phyloP scores from a whole-genome alignment of 768 basidiomycete species.

The Kwoniella dendrophila region DNA sequence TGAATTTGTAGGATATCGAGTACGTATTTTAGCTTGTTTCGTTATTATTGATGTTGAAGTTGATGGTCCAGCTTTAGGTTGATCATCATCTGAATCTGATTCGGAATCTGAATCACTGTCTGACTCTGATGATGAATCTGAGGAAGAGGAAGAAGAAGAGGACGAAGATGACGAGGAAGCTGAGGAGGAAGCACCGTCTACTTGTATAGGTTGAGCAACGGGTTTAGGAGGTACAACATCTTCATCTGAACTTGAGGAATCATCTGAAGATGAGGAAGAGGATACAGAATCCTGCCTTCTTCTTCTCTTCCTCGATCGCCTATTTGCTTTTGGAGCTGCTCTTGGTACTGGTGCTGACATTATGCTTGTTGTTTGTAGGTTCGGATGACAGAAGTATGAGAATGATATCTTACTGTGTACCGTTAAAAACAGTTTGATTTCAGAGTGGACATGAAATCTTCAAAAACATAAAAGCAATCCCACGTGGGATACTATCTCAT shows the following conservation, averaged over 20 bases:
- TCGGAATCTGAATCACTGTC: constrained; percentile 38
- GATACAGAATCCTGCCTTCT: constrained; percentile 34
- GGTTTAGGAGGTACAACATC: background rate
- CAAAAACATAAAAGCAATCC: background rate
- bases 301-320: constrained; percentile 23
- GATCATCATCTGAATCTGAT: constrained; percentile 25
- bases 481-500: background rate
- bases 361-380: background rate
- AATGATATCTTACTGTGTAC: background rate
- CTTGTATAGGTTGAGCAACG: constrained; percentile 7
- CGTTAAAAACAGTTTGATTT: no score
- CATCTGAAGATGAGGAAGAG: constrained; percentile 28
- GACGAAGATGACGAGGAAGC: constrained; percentile 28
- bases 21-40: constrained; percentile 19
- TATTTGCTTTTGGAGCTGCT: constrained; percentile 19
- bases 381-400: background rate
- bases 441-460: constrained; percentile 17
- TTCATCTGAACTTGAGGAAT: constrained; percentile 19
- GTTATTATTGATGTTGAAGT: background rate
- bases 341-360: constrained; percentile 18
- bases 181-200: constrained; percentile 28
- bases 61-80: constrained; percentile 14
- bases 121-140: constrained; percentile 23
- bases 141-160: constrained; percentile 19
- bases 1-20: constrained; percentile 30